Conservation (phyloP, 2,329 filamentous ascomycete species). For the Pseudogymnoascus sp. region DNA sequence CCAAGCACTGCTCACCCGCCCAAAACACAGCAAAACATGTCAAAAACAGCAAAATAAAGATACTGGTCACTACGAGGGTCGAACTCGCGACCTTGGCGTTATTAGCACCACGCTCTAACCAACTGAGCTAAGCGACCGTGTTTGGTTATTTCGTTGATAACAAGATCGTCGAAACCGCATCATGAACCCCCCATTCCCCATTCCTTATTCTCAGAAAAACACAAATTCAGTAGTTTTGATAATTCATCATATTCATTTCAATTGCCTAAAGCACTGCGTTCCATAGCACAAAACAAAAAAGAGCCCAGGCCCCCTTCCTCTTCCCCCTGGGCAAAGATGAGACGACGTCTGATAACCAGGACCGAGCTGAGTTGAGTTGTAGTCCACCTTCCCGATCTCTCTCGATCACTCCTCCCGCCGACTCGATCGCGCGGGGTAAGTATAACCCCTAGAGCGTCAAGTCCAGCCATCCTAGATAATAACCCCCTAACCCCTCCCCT, state of each 20-base stretch:
- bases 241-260: conserved; percentile 1
- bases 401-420: neutral
- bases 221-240: neutral
- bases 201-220: neutral
- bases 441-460: neutral
- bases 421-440: neutral
- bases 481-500: neutral
- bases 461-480: neutral
- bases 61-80: too few species aligned
- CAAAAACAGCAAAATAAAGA: too few species aligned
- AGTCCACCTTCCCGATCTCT: neutral
- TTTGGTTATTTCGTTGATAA: too few species aligned
- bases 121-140: too few species aligned
- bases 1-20: too few species aligned
- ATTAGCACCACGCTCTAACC: too few species aligned
- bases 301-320: neutral
- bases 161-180: too few species aligned
- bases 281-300: neutral
- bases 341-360: neutral
- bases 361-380: neutral
- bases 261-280: neutral
- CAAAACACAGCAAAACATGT: too few species aligned
- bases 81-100: too few species aligned
- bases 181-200: too few species aligned
- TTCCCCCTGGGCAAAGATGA: neutral